A percentile compares a stretch with the other conserved stretches of the same genome.
phyloP scores from a whole-genome alignment of 352 stramenopile genomes.

The Globisporangium nodosum region DNA sequence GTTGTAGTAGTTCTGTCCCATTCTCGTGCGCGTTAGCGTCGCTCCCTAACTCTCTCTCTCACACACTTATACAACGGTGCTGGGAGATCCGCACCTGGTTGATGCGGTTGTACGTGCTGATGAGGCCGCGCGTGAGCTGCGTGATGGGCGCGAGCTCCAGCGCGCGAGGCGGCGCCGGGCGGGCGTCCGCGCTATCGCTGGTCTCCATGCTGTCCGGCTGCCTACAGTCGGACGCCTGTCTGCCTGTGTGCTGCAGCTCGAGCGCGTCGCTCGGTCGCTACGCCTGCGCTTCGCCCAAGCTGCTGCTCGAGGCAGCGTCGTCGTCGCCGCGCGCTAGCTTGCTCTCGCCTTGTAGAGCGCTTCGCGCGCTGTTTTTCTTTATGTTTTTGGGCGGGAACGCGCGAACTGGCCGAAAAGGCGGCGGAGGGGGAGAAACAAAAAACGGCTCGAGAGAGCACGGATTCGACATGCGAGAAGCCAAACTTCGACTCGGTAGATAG shows the following conservation, averaged over 20 bases:
- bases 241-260: background rate
- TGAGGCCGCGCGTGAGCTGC: slow-evolving; percentile 90
- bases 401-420: background rate
- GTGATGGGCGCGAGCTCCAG: slow-evolving; percentile 34
- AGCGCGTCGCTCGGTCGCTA: background rate
- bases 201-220: slow-evolving; percentile 9
- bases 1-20: slow-evolving; percentile 73
- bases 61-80: background rate
- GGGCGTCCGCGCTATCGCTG: background rate
- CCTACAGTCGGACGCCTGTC: background rate
- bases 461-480: background rate
- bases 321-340: too few species aligned
- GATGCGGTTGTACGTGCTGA: slow-evolving; percentile 97
- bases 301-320: background rate
- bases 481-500: background rate
- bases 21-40: background rate
- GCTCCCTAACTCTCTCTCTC: background rate
- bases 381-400: background rate
- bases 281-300: background rate
- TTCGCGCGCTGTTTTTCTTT: background rate
- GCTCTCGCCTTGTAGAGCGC: background rate
- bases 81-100: slow-evolving; percentile 67
- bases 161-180: slow-evolving; percentile 17
- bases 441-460: background rate
- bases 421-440: background rate